phyloP scores from a whole-genome alignment of 2,329 filamentous ascomycete species.

The Alternaria sp. region DNA sequence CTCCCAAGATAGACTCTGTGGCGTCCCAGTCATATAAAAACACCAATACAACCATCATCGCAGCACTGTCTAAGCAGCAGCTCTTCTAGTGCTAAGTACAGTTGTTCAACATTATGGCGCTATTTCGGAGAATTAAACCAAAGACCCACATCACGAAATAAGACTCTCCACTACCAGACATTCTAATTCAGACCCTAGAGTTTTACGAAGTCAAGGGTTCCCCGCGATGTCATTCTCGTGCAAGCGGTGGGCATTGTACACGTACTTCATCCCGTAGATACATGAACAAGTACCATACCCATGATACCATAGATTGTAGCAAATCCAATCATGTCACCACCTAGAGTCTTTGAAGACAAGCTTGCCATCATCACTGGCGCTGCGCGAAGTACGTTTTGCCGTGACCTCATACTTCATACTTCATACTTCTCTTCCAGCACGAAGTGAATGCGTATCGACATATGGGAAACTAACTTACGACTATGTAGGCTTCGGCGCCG shows the following conservation, averaged over 20 bases:
- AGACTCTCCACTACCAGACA: constrained; percentile 4
- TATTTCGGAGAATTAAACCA: not conserved
- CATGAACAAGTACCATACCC: not conserved
- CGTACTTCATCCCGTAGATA: not conserved
- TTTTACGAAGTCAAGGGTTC: constrained; percentile 9
- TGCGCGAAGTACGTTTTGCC: constrained; percentile 15
- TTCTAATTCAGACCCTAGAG: constrained; percentile 6
- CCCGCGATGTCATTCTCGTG: not conserved
- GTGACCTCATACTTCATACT: not conserved
- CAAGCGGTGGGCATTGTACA: constrained; percentile 1
- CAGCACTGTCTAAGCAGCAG: not conserved
- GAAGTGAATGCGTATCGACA: not conserved
- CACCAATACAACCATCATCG: not conserved
- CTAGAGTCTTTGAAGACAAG: constrained; percentile 16
- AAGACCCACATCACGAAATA: constrained; percentile 4
- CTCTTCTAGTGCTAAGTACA: not conserved
- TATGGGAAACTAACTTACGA: constrained; percentile 4
- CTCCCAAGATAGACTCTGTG: not conserved
- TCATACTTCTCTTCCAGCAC: not conserved
- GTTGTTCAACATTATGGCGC: not conserved
- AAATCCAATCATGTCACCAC: not conserved
- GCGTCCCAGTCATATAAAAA: not conserved
- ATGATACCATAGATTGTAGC: not conserved
- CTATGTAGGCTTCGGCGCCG: constrained; percentile 15
- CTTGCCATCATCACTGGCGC: constrained; percentile 18